A percentile compares a stretch with the other conserved stretches of the same genome.
phyloP scores from a whole-genome alignment of 441 rosid species.

The Manihot esculenta region DNA sequence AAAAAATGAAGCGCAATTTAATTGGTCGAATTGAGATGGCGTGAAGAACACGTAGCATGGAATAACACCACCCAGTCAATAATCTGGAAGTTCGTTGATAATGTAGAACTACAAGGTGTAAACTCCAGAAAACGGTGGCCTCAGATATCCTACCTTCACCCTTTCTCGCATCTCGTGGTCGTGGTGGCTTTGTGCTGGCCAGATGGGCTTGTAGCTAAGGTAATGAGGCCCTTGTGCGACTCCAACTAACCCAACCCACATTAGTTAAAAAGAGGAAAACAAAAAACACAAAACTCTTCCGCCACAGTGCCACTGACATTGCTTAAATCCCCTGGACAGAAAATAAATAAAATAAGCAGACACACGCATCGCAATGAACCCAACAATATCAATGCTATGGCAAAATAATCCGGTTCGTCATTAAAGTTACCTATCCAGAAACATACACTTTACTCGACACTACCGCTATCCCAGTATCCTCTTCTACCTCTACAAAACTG shows the following conservation, averaged over 20 bases:
- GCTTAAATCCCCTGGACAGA: no score
- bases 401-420: conserved; percentile 1
- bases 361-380: neutral
- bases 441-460: conserved; percentile 1
- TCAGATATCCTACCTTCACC: conserved; percentile 8
- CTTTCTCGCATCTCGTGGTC: neutral
- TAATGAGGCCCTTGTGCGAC: conserved; percentile 1
- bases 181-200: conserved; percentile 1
- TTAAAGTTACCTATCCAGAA: neutral
- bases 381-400: neutral
- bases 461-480: conserved; percentile 5
- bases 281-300: neutral
- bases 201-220: conserved; percentile 8
- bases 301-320: no score
- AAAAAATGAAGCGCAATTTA: neutral
- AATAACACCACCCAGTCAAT: neutral
- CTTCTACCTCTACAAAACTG: conserved; percentile 55
- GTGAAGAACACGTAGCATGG: neutral
- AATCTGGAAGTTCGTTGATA: neutral
- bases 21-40: neutral
- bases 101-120: neutral
- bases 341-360: no score
- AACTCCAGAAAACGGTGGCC: conserved; percentile 22
- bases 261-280: neutral
- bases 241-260: neutral